Base-by-base conservation (phyloP, 1,284 basidiomycete species). In the Trichosporon sp. region DNA sequence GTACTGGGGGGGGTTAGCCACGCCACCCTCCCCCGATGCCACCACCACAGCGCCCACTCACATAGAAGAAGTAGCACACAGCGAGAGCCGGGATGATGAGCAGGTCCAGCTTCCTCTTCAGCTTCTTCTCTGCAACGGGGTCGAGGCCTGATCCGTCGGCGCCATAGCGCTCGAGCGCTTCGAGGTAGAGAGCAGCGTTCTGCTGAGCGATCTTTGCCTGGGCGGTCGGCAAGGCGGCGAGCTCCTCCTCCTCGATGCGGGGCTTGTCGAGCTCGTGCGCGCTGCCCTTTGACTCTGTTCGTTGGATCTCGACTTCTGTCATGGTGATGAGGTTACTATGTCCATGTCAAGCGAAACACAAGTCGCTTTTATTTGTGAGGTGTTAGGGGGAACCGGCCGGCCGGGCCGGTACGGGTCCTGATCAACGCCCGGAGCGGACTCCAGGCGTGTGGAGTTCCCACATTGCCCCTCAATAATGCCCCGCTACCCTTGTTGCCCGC, bases 31-130 rank as follows among this genome's bases (percentile, higher is more conserved):
- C 12, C 64, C 8, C 38, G 38, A 40, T 40, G 12, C 38, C 38
- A 40, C 10, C 38, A 40, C 38, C 8, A 7, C 21, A 16, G 21
- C 6, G 35, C 8, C 35, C 6, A 69, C 72, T 61, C 66, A 73
- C 72, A 73, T 80, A 81, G 77, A 80, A 81, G 69, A 80, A 78
- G 71, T 82, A 82, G 68, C 79, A 81, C 32, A 84, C 73, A 31
- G 78, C 81, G 10, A 82, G 72, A 0, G 79, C 66, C 1, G 81
- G 80, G 51, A 83, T 70, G 68, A 84, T 78, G n/a, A 77, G 64
- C 16, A 70, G 37, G 71, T 80, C 80, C 38, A 81, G 74, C 69
- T 80, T 80, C 37, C 79, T 71, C 66, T 79, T 78, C 2, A 84
- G 74, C 35, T 70, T 72, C 75, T 79, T 81, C 74, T 84, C 83